Evolutionary conservation across 805 yeast species (phyloP), one percentile per base, ranked within the genome.

Genomic region (Starmerella scarabaei): DNA sequence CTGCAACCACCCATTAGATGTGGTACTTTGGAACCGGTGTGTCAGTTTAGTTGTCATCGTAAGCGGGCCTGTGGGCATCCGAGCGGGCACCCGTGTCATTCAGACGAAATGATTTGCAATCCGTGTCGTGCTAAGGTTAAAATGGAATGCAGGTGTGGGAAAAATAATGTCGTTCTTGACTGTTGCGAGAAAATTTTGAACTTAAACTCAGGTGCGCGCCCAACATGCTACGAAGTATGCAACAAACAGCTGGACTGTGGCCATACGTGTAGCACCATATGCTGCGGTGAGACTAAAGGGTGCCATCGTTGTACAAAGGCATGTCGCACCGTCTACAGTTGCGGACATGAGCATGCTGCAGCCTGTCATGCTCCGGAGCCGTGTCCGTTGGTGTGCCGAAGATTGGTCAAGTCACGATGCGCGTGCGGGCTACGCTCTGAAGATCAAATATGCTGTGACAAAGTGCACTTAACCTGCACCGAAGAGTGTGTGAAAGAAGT

Each of bases 81-180:
- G 4, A 43, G 53, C 5, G 50, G 45, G 15, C 54, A 51, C 36
- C 32, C 27, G 16, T 52, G 55, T 24, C 55, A 52, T 29, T 41
- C 39, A 3, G 45, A 45, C 17, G 18, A 18, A 9, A 27, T 27
- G 3, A 31, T 37, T 2, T 52, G 55, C 24, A 34, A 44, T 3
- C 53, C 53, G 1, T 52, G 55, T 38, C 26, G 34, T 4, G 23
- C 20, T 3, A 19, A 71, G 3, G 75, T 76, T 1, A 59, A 64
- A 18, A 72, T 69, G 44, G 43, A 46, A 17, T 80, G 91, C 55
- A 65, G 69, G 47, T 80, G 91, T 64, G 81, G 81, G 3, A 63
- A 69, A 46, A 34, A 37, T 3, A 28, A 15, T 4, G 23, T 40
- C 3, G 3, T 16, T 3, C 33, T 36, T 1, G 39, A 27, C 8